phyloP scores from a whole-genome alignment of 1,284 basidiomycete species.

The Cutaneotrichosporon dermatis region DNA sequence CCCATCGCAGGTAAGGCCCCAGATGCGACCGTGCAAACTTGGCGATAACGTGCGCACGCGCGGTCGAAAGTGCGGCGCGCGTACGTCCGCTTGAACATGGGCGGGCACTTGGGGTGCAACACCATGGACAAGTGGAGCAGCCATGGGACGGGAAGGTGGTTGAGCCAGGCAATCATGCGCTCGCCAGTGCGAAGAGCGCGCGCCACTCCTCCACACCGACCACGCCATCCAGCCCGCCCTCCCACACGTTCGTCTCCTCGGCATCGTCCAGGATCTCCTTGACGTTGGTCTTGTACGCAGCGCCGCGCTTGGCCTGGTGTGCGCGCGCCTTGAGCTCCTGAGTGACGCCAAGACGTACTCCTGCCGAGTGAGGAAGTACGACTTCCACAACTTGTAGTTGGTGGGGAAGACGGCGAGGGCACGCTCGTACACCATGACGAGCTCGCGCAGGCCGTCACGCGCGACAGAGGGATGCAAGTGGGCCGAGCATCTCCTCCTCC shows the following conservation, averaged over 20 bases:
- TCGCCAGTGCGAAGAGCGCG: conserved; percentile 83
- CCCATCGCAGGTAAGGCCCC: conserved; percentile 96
- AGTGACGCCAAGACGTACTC: conserved; percentile 75
- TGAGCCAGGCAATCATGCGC: conserved; percentile 88
- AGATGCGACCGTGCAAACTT: conserved; percentile 88
- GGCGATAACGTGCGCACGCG: conserved; percentile 89
- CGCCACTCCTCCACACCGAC: conserved; percentile 96
- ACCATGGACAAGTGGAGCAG: conserved; percentile 86
- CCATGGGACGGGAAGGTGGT: conserved; percentile 81
- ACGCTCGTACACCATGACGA: conserved; percentile 88
- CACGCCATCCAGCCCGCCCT: conserved; percentile 77
- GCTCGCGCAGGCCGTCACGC: conserved; percentile 70
- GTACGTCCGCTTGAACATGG: conserved; percentile 78
- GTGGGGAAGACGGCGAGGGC: conserved; percentile 82
- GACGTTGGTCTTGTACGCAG: conserved; percentile 74
- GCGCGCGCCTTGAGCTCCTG: conserved; percentile 47
- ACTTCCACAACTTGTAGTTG: conserved; percentile 92
- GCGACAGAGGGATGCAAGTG: conserved; percentile 66
- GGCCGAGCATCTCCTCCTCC: conserved; percentile 47
- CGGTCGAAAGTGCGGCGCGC: conserved; percentile 92
- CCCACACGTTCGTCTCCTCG: conserved; percentile 81
- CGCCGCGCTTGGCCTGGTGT: conserved; percentile 65
- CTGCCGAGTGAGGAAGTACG: conserved; percentile 79
- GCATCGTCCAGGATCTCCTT: conserved; percentile 81
- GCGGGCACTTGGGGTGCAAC: conserved; percentile 82